These are phyloP conservation scores for Vigna hirtella DNA, from an alignment of 306 rosid genomes.

Conservation along the genomic window DNA sequence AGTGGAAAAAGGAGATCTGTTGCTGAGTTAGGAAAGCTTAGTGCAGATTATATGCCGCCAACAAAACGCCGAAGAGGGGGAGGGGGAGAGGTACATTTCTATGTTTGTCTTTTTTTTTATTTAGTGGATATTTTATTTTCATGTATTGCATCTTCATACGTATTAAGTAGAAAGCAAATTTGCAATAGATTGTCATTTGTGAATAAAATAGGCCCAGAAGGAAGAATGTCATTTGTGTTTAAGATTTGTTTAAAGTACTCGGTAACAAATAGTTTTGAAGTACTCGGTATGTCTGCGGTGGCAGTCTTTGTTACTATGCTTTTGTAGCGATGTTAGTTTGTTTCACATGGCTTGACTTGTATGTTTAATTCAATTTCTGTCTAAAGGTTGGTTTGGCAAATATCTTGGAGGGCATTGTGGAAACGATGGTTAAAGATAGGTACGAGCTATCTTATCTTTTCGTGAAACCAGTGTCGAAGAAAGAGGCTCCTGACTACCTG, in stretches of 20 bases:
- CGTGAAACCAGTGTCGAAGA: constrained; percentile 85
- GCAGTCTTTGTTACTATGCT: background rate
- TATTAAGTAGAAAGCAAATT: constrained; percentile 27
- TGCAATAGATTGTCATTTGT: background rate
- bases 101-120: constrained; percentile 39
- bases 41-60: constrained; percentile 60
- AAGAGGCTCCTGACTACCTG: constrained; percentile 93
- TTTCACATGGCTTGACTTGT: constrained; percentile 27
- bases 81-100: constrained; percentile 71
- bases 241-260: background rate
- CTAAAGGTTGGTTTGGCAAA: constrained; percentile 93
- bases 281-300: constrained; percentile 16
- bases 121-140: constrained; percentile 37
- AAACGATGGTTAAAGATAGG: constrained; percentile 67
- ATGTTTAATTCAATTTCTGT: constrained; percentile 18
- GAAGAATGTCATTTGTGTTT: too few species aligned
- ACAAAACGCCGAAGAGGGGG: constrained; percentile 97
- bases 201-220: background rate
- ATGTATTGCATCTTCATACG: constrained; percentile 14
- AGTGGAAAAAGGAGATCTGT: constrained; percentile 70
- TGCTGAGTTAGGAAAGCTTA: constrained; percentile 68
- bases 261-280: background rate
- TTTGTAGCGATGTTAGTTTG: constrained; percentile 10
- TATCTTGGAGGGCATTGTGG: constrained; percentile 91
- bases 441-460: constrained; percentile 75